These are phyloP conservation scores for Hortiboletus campestris DNA, from an alignment of 768 basidiomycete genomes.

Conservation along the genomic window DNA sequence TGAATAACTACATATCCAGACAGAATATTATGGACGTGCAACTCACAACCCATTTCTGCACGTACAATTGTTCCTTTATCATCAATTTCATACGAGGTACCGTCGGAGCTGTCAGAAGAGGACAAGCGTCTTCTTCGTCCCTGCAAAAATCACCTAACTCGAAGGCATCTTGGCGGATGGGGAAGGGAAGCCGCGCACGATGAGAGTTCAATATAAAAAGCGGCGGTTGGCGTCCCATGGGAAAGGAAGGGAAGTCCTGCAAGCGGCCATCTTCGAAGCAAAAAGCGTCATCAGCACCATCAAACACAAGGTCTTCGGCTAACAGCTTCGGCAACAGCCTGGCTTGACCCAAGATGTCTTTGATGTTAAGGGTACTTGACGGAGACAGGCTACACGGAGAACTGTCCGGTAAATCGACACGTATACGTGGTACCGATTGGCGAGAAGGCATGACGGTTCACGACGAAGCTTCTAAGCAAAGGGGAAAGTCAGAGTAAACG, in stretches of 20 bases:
- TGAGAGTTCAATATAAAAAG: slow-evolving; percentile 28
- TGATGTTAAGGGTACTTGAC: slow-evolving; percentile 30
- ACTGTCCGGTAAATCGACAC: slow-evolving; percentile 14
- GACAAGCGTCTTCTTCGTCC: slow-evolving; percentile 15
- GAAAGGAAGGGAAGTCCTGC: slow-evolving; percentile 33
- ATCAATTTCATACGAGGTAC: slow-evolving; percentile 36
- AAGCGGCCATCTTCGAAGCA: slow-evolving; percentile 12
- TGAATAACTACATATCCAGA: slow-evolving; percentile 6
- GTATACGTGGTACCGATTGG: slow-evolving; percentile 24
- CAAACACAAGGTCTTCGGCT: slow-evolving; percentile 17
- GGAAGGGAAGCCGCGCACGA: slow-evolving; percentile 24
- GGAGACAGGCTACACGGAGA: slow-evolving; percentile 13
- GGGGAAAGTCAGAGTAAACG: slow-evolving; percentile 1
- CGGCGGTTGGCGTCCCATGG: slow-evolving; percentile 23
- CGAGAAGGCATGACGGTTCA: slow-evolving; percentile 17
- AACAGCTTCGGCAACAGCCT: slow-evolving; percentile 21
- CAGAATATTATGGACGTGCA: not conserved
- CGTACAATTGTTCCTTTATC: slow-evolving; percentile 34
- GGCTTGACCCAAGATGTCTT: slow-evolving; percentile 16
- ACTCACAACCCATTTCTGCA: slow-evolving; percentile 37
- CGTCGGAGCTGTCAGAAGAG: slow-evolving; percentile 32
- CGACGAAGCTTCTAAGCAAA: slow-evolving; percentile 5
- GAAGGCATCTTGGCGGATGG: slow-evolving; percentile 18
- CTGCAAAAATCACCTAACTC: slow-evolving; percentile 17
- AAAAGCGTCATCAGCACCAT: slow-evolving; percentile 8